Percentiles rank a stretch among this genome's conserved stretches.
phyloP scores from a whole-genome alignment of 2,329 filamentous ascomycete genomes.

The Aspergillus sp. region DNA sequence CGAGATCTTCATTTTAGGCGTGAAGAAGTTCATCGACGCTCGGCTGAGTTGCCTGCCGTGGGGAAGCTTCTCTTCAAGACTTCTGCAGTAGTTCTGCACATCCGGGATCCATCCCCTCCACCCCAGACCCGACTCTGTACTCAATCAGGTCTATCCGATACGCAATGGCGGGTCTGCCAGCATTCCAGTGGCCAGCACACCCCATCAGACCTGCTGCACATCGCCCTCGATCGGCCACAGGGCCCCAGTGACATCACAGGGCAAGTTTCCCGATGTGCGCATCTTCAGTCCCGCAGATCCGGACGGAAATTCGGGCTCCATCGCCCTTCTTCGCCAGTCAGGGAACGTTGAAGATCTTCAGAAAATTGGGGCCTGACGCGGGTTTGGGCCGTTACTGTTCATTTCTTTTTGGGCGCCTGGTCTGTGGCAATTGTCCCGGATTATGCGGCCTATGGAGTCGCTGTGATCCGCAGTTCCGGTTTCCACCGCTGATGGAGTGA shows the following conservation, averaged over 20 bases:
- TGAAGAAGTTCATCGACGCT: background rate
- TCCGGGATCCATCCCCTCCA: background rate
- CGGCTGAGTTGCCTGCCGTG: background rate
- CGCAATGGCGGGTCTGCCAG: background rate
- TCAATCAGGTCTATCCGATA: background rate
- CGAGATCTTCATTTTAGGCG: background rate
- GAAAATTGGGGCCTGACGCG: no score
- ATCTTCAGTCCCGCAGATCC: background rate
- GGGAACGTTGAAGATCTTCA: no score
- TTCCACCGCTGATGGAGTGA: no score
- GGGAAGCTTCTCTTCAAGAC: background rate
- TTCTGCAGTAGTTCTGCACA: background rate
- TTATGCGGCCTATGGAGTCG: no score
- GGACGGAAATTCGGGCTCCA: background rate
- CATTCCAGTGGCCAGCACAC: background rate
- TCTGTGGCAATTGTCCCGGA: no score
- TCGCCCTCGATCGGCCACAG: background rate
- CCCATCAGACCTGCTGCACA: background rate
- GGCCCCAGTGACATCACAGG: background rate
- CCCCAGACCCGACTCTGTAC: background rate
- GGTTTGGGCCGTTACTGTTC: no score
- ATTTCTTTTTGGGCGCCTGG: no score
- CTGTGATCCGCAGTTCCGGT: no score
- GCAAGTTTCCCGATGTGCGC: background rate
- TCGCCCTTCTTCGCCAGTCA: no score